These are phyloP conservation scores for Stagonosporopsis chrysanthemi DNA, from an alignment of 2,329 filamentous ascomycete genomes.

Conservation along the genomic window DNA sequence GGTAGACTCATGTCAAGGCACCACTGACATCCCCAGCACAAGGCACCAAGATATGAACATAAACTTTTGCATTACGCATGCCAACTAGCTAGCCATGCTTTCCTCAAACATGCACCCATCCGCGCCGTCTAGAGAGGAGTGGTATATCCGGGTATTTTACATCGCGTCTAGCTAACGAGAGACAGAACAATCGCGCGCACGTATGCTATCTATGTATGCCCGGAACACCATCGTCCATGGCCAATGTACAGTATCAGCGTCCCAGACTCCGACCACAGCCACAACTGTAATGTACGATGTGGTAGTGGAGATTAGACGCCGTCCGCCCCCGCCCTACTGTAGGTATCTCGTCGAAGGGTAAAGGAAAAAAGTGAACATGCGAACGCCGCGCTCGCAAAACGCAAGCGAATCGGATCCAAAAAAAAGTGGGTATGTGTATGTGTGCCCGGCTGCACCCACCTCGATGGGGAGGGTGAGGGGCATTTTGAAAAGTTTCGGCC, in stretches of 20 bases:
- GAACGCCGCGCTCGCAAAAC: constrained; percentile 34
- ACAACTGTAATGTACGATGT: background rate
- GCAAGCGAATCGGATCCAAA: background rate
- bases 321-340: constrained; percentile 3
- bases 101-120: background rate
- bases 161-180: constrained; percentile 17
- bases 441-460: constrained; percentile 30
- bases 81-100: constrained; percentile 3
- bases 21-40: background rate
- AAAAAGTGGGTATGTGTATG: background rate
- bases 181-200: constrained; percentile 14
- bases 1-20: background rate
- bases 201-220: constrained; percentile 20
- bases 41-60: background rate
- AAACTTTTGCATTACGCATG: constrained; percentile 9
- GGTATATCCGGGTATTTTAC: constrained; percentile 49
- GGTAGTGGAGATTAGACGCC: constrained; percentile 5
- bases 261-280: background rate
- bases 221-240: constrained; percentile 26
- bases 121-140: constrained; percentile 44
- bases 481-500: constrained; percentile 26
- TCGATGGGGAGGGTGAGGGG: constrained; percentile 22
- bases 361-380: background rate
- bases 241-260: constrained; percentile 8
- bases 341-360: constrained; percentile 21